These are phyloP conservation scores for Leccinum obscurum DNA, from an alignment of 768 basidiomycete genomes.

Conservation along the genomic window DNA sequence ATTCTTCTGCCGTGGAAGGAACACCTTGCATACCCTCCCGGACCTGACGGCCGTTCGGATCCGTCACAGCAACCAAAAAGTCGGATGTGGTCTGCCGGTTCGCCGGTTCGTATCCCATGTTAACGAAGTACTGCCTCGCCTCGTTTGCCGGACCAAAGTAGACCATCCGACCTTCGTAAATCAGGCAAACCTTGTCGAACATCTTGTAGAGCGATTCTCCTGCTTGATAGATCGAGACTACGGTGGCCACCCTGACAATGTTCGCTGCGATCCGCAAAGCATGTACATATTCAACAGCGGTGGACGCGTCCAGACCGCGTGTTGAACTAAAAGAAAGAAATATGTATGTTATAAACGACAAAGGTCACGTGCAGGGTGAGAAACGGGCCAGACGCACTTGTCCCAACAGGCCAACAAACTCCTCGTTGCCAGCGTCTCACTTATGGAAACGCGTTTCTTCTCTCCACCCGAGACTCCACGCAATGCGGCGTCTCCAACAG, in stretches of 20 bases:
- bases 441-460: conserved; percentile 81
- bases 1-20: conserved; percentile 54
- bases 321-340: conserved; percentile 49
- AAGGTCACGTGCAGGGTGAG: conserved; percentile 23
- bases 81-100: conserved; percentile 64
- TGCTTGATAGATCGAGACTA: conserved; percentile 87
- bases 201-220: conserved; percentile 63
- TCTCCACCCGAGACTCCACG: conserved; percentile 76
- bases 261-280: conserved; percentile 70
- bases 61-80: conserved; percentile 61
- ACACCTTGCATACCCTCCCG: conserved; percentile 32
- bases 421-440: conserved; percentile 69
- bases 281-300: conserved; percentile 72
- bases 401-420: conserved; percentile 80
- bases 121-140: conserved; percentile 59
- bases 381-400: conserved; percentile 43
- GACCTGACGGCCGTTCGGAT: conserved; percentile 58
- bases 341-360: conserved; percentile 42
- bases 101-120: conserved; percentile 54
- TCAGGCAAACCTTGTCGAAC: conserved; percentile 72
- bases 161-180: conserved; percentile 58
- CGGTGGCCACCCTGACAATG: conserved; percentile 50
- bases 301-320: conserved; percentile 65
- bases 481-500: conserved; percentile 78
- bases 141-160: conserved; percentile 58